Base-by-base conservation (phyloP, 805 yeast genomes). In the Yueomyces sp. region DNA sequence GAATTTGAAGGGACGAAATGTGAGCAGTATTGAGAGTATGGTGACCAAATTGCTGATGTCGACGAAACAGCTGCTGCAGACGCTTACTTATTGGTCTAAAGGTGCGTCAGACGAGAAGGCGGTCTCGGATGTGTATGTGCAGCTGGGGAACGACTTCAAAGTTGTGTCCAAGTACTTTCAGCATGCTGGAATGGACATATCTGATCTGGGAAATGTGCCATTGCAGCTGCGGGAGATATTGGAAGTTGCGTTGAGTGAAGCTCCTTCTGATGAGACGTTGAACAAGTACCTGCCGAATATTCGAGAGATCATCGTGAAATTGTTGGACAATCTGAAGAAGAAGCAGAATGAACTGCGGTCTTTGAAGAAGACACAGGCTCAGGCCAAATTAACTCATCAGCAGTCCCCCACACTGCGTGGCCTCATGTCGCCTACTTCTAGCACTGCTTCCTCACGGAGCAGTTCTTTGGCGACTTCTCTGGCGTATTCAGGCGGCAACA, bases 181-280 rank as follows among this genome's bases (percentile, higher is more conserved):
- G 4, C 72, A 71, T 44, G 81, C 85, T 3, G 94, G 94, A 0
- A 77, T 92, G 4, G 88, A 83, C 50, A 81, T 82, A 6, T 67
- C 79, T 9, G 95, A 86, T 57, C 66, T 92, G 29, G 92, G 95
- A 1, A 95, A 90, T 55, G 95, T 92, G 2, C 97, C 98, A 0
- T 79, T 74, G 46, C 76, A 81, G 11, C 66, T 92, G 34, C 69
- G 98, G 43, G 70, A 72, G 4, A 85, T 92, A 2, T 63, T 92
- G 39, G 98, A 92, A 55, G 79, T 79, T 41, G 94, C 97, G 0
- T 66, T 92, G 4, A 77, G 94, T 44, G 86, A 84, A 52, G 76
- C 79, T 8, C 94, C 95, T 0, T 79, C 92, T 3, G 94, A 84
- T 53, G 84, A 77, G 43, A 81, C 82, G 38, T 67, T 88, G 44